phyloP scores from a whole-genome alignment of 2,329 filamentous ascomycete species.

The Aspergillus cejpii region DNA sequence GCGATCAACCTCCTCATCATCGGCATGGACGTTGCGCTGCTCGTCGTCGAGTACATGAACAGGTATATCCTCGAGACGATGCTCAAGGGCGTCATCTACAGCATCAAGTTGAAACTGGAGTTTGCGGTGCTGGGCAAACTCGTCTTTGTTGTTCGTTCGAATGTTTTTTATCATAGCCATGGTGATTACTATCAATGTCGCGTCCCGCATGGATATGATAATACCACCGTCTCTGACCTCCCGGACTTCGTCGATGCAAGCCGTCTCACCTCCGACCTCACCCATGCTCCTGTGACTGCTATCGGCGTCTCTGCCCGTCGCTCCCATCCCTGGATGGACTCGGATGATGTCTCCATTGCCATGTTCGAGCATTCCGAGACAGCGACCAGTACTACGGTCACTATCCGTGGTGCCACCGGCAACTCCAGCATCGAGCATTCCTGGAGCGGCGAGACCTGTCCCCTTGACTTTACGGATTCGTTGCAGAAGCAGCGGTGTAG shows the following conservation, averaged over 20 bases:
- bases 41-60: conserved; percentile 41
- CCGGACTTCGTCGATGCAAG: conserved; percentile 43
- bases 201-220: background rate
- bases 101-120: conserved; percentile 47
- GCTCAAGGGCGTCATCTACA: conserved; percentile 44
- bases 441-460: conserved; percentile 27
- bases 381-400: too few relatives aligned
- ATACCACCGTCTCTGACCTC: conserved; percentile 23
- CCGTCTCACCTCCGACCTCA: conserved; percentile 39
- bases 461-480: conserved; percentile 21
- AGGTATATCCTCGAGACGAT: conserved; percentile 44
- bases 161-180: too few relatives aligned
- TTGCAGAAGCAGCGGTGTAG: conserved; percentile 4
- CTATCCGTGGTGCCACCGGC: conserved; percentile 10
- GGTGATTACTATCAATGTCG: too few relatives aligned
- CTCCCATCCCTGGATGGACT: conserved; percentile 30
- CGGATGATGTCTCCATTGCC: conserved; percentile 34
- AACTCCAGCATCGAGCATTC: conserved; percentile 25
- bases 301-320: conserved; percentile 3
- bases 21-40: conserved; percentile 40
- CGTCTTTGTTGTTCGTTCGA: conserved; percentile 37
- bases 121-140: conserved; percentile 45
- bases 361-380: conserved; percentile 32
- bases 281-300: too few relatives aligned
- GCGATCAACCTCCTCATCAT: conserved; percentile 46